Base-by-base conservation (phyloP, 2,329 filamentous ascomycete genomes). In the Nigrospora sphaerica region DNA sequence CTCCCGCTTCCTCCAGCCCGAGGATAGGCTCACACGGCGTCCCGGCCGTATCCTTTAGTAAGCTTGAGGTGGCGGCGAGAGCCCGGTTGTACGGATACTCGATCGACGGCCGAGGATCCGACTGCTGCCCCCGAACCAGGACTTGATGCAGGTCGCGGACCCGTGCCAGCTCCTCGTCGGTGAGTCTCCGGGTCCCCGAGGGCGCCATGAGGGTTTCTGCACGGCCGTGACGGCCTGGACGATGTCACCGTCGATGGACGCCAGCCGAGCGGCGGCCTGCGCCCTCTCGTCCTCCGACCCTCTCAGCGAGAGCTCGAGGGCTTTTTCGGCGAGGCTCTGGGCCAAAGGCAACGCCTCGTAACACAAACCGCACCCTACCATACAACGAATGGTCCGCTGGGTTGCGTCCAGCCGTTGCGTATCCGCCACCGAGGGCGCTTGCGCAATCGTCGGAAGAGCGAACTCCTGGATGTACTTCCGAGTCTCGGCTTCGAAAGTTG, bases 151-250 rank as follows among this genome's bases (percentile, higher is more conserved):
- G 46, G n/a, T 41, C 17, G 13, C 12, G 28, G 11, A 48, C 33
- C 16, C 43, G 28, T 3, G 16, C 23, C 3, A 36, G 40, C 46
- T 54, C 54, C 11, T 54, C 50, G 1, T 50, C 42, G n/a, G 51
- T 48, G 11, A 57, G 34, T 1, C 52, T 36, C 17, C 55, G 43
- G 4, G 46, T 39, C 18, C 60, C 58, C 1, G 54, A 51, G 12
- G 52, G 41, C 2, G 50, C 45, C 13, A 55, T 47, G 34, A 62
- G 46, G 7, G 47, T 52, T 66, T 67, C 46, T 67, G 61, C 6
- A 67, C 53, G 2, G 62, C 64, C 5, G 65, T 67, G 31, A 63
- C 51, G 9, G 62, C 54, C 51, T 66, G 65, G 13, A 67, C 59
- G 34, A 67, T 55, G 37, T 66, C 62, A 2, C 61, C 64, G 16